phyloP scores from a whole-genome alignment of 2,329 filamentous ascomycete genomes.

The Aaosphaeria arxii region DNA sequence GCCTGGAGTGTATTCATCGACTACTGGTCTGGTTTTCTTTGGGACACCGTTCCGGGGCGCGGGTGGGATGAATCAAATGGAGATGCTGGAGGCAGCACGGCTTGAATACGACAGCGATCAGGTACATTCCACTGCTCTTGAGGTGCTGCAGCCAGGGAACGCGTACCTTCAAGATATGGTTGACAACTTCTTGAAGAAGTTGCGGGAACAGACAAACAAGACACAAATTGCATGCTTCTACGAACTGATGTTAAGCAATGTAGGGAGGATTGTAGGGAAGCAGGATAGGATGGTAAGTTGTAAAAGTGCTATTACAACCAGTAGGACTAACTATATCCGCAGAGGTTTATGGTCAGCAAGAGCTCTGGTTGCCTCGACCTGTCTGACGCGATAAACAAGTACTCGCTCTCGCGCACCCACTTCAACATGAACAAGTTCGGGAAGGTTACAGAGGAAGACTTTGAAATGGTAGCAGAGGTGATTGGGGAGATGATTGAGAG shows the following conservation, averaged over 20 bases:
- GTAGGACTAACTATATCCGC: neutral
- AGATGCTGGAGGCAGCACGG: slow-evolving; percentile 20
- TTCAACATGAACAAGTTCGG: slow-evolving; percentile 24
- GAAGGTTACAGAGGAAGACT: slow-evolving; percentile 16
- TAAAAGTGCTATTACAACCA: neutral
- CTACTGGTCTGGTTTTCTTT: slow-evolving; percentile 18
- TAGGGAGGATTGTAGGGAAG: too few species aligned
- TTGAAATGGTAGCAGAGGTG: slow-evolving; percentile 15
- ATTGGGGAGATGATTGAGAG: slow-evolving; percentile 14
- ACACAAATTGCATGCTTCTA: slow-evolving; percentile 18
- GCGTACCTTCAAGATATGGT: slow-evolving; percentile 19
- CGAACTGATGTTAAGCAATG: slow-evolving; percentile 21
- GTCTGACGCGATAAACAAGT: slow-evolving; percentile 12
- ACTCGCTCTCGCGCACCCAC: slow-evolving; percentile 18
- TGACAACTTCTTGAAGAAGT: slow-evolving; percentile 12
- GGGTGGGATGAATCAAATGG: slow-evolving; percentile 18
- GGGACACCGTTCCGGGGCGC: slow-evolving; percentile 24
- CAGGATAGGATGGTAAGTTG: too few species aligned
- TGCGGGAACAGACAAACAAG: slow-evolving; percentile 12
- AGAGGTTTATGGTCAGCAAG: slow-evolving; percentile 13
- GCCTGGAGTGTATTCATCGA: slow-evolving; percentile 14
- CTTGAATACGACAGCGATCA: slow-evolving; percentile 16
- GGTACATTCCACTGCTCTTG: slow-evolving; percentile 12
- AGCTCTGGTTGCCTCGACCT: slow-evolving; percentile 18
- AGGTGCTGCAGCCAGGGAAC: slow-evolving; percentile 20